phyloP scores from a whole-genome alignment of 257 asterid species.

The Petunia secreta region DNA sequence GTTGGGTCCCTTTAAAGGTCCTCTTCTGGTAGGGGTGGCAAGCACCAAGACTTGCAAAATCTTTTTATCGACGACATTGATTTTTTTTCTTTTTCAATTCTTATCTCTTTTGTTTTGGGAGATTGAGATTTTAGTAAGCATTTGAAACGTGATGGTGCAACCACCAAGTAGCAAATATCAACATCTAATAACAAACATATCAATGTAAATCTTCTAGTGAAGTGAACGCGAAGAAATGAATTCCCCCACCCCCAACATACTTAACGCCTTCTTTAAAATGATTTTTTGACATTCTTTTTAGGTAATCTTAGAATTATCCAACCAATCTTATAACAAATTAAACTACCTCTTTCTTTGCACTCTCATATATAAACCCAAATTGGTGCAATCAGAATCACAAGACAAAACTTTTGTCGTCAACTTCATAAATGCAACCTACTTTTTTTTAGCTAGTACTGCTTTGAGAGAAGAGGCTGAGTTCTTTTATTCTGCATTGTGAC shows the following conservation, averaged over 20 bases:
- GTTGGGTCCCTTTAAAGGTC: slow-evolving; percentile 28
- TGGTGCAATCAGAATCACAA: neutral
- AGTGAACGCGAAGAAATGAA: slow-evolving; percentile 91
- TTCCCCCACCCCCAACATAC: slow-evolving; percentile 30
- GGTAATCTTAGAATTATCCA: slow-evolving; percentile 24
- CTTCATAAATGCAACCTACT: neutral
- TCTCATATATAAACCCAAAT: neutral
- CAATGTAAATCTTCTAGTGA: slow-evolving; percentile 47
- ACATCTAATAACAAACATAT: slow-evolving; percentile 63
- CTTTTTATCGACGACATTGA: slow-evolving; percentile 15
- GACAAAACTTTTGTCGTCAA: neutral
- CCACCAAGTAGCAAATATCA: slow-evolving; percentile 55
- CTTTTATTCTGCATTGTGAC: neutral
- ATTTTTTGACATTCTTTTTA: slow-evolving; percentile 26
- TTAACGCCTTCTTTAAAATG: slow-evolving; percentile 30
- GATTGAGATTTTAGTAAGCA: neutral
- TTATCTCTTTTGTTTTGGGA: neutral
- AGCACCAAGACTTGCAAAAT: neutral
- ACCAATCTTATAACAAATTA: slow-evolving; percentile 20
- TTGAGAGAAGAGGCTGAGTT: neutral
- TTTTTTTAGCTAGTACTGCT: neutral
- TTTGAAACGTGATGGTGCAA: slow-evolving; percentile 50
- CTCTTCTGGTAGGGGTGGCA: slow-evolving; percentile 23
- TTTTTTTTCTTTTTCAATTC: neutral
- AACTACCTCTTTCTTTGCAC: slow-evolving; percentile 17